phyloP scores from a whole-genome alignment of 176 grass and related monocot genomes.

The Triticum urartu region DNA sequence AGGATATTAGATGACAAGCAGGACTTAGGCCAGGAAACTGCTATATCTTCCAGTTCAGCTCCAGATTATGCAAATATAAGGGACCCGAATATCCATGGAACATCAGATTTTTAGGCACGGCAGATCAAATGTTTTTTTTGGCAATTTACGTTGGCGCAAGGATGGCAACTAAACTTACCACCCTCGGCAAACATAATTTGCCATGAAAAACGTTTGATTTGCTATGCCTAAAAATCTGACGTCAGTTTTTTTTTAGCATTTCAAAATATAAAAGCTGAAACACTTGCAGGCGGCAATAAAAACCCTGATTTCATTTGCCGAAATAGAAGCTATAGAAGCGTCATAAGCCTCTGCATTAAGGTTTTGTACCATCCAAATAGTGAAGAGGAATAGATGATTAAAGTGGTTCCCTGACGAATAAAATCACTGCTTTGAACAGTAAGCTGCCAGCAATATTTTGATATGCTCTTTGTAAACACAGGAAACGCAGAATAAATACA shows the following conservation, averaged over 20 bases:
- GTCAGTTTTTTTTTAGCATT: no score
- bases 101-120: no score
- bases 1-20: conserved; percentile 37
- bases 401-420: background rate
- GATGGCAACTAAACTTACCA: no score
- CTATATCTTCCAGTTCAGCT: conserved; percentile 12
- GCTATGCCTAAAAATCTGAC: no score
- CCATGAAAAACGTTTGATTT: no score
- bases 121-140: no score
- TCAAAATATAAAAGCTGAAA: conserved; percentile 13
- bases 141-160: no score
- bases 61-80: background rate
- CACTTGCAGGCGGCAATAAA: conserved; percentile 37
- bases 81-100: no score
- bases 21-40: background rate
- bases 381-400: background rate
- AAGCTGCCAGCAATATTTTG: background rate
- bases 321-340: conserved; percentile 7
- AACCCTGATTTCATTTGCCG: conserved; percentile 35
- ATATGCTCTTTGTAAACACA: background rate
- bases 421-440: background rate
- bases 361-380: no score
- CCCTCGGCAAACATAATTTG: no score
- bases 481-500: background rate
- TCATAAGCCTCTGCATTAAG: background rate